Percentiles rank a stretch among this genome's conserved stretches.
Conservation (phyloP, 768 basidiomycete genomes). For the Piloderma croceum region DNA sequence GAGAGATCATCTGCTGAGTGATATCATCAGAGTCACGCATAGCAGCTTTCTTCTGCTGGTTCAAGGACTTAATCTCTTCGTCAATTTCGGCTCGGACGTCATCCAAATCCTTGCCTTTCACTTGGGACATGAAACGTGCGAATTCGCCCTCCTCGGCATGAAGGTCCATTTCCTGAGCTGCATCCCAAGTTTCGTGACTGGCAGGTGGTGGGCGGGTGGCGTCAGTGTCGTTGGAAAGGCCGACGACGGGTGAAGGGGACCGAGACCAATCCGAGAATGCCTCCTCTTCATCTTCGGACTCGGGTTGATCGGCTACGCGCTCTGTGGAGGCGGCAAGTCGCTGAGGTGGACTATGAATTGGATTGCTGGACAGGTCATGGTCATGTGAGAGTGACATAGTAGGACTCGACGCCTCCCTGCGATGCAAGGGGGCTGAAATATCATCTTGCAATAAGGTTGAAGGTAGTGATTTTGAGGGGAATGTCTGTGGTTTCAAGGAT, state of each 20-base stretch:
- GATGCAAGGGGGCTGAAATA: too few species aligned
- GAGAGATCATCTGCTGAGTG: conserved; percentile 89
- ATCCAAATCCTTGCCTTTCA: conserved; percentile 81
- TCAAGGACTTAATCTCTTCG: conserved; percentile 77
- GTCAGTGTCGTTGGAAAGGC: neutral
- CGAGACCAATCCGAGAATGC: conserved; percentile 33
- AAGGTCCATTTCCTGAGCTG: conserved; percentile 80
- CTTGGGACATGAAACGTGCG: conserved; percentile 85
- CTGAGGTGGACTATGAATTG: conserved; percentile 2
- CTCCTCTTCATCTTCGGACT: conserved; percentile 20
- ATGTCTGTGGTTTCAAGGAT: too few species aligned
- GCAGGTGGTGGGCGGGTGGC: conserved; percentile 1
- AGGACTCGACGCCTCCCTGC: too few species aligned
- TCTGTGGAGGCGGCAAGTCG: conserved; percentile 6
- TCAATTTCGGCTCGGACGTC: conserved; percentile 85
- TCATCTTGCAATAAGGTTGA: too few species aligned
- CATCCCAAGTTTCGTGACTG: conserved; percentile 57
- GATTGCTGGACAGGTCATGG: too few species aligned
- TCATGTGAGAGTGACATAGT: too few species aligned
- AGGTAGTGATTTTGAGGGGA: too few species aligned
- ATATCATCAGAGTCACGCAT: conserved; percentile 94
- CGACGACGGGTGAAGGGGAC: conserved; percentile 29
- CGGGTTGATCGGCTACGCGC: conserved; percentile 7
- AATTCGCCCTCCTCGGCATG: conserved; percentile 83
- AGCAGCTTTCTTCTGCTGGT: conserved; percentile 80